These are phyloP conservation scores for Niveomyces coronatus DNA, from an alignment of 2,329 filamentous ascomycete genomes.

Conservation along the genomic window DNA sequence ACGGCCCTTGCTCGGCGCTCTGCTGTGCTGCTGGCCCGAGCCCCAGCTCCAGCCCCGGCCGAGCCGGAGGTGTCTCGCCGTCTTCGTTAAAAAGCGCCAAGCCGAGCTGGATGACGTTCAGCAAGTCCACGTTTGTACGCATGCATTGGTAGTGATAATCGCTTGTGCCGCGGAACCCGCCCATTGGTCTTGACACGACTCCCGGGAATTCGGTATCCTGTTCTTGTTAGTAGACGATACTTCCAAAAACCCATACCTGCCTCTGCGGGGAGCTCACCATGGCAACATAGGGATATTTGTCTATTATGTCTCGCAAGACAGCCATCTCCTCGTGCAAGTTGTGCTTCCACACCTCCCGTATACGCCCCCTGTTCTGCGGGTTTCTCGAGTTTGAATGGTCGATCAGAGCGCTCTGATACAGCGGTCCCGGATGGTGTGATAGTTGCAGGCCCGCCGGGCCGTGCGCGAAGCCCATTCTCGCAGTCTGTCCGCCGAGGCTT, in stretches of 20 bases:
- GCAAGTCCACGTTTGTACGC: slow-evolving; percentile 90
- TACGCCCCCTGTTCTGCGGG: slow-evolving; percentile 65
- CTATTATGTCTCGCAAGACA: slow-evolving; percentile 68
- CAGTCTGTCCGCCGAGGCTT: slow-evolving; percentile 76
- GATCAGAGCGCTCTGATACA: slow-evolving; percentile 29
- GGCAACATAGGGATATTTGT: slow-evolving; percentile 90
- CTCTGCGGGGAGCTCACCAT: slow-evolving; percentile 56
- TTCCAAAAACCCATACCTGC: slow-evolving; percentile 7
- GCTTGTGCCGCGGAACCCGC: slow-evolving; percentile 85
- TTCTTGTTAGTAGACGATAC: slow-evolving; percentile 6
- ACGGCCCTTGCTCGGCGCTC: slow-evolving; percentile 35
- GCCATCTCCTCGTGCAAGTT: slow-evolving; percentile 90
- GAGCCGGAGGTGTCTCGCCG: slow-evolving; percentile 72
- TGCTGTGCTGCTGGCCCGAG: slow-evolving; percentile 27
- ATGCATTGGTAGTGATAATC: slow-evolving; percentile 99
- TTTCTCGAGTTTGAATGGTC: slow-evolving; percentile 31
- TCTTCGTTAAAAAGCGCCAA: slow-evolving; percentile 88
- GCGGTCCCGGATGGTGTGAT: slow-evolving; percentile 42
- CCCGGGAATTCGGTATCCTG: slow-evolving; percentile 98
- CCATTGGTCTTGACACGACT: slow-evolving; percentile 90
- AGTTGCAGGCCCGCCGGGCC: slow-evolving; percentile 42
- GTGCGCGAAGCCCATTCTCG: slow-evolving; percentile 77
- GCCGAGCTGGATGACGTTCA: slow-evolving; percentile 95
- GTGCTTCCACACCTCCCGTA: slow-evolving; percentile 92
- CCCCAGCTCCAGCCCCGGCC: slow-evolving; percentile 41